Conservation (phyloP, 1,139 yeast species). For the Hyphopichia buzzinii region DNA sequence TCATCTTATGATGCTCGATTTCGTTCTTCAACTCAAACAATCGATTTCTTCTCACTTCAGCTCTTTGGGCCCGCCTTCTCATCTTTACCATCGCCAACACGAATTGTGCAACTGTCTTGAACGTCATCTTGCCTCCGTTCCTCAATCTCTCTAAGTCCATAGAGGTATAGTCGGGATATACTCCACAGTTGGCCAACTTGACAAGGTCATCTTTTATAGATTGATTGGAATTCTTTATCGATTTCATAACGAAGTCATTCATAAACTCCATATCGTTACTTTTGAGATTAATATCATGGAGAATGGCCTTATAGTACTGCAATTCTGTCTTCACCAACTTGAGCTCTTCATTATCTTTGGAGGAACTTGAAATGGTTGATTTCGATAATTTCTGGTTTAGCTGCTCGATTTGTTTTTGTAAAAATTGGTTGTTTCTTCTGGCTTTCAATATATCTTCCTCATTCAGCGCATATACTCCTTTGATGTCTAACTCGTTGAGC, state of each 20-base stretch:
- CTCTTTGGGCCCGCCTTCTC: constrained; percentile 33
- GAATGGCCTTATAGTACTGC: constrained; percentile 36
- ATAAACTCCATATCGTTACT: constrained; percentile 52
- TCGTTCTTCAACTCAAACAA: constrained; percentile 26
- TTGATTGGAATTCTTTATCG: constrained; percentile 45
- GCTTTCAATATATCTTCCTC: constrained; percentile 3
- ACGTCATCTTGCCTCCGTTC: constrained; percentile 15
- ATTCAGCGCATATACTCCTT: constrained; percentile 1
- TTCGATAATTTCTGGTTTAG: constrained; percentile 5
- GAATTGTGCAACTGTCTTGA: constrained; percentile 42
- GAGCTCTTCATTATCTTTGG: constrained; percentile 6
- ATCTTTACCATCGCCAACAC: constrained; percentile 60
- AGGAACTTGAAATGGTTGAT: constrained; percentile 3
- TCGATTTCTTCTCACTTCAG: constrained; percentile 22
- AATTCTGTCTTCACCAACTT: constrained; percentile 24
- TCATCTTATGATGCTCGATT: constrained; percentile 19
- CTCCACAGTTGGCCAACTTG: constrained; percentile 46
- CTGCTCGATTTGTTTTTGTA: constrained; percentile 3
- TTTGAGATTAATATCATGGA: constrained; percentile 35
- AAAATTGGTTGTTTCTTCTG: constrained; percentile 3
- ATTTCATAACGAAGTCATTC: constrained; percentile 46
- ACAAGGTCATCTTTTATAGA: constrained; percentile 40
- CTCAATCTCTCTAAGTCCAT: constrained; percentile 13
- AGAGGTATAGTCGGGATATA: constrained; percentile 46
- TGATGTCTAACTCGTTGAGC: constrained; percentile 14